phyloP scores from a whole-genome alignment of 2,329 filamentous ascomycete genomes.

The Fonsecaea erecta region DNA sequence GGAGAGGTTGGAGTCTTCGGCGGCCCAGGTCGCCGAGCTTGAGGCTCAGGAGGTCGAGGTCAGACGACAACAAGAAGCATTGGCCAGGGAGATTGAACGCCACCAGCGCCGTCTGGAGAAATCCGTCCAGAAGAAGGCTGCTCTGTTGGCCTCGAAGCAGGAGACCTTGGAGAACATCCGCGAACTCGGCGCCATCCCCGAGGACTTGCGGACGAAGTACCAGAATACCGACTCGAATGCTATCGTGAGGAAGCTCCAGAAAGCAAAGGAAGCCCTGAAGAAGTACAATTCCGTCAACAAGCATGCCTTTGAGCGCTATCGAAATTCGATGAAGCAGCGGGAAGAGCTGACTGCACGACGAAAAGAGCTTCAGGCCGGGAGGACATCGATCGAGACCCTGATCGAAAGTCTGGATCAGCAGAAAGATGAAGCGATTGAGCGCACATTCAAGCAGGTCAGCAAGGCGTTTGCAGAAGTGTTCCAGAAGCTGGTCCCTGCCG shows the following conservation, averaged over 20 bases:
- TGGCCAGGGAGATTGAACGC: conserved; percentile 77
- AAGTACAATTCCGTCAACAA: conserved; percentile 90
- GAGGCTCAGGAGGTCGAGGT: conserved; percentile 66
- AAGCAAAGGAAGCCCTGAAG: conserved; percentile 89
- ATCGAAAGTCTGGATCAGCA: conserved; percentile 90
- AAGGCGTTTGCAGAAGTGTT: conserved; percentile 92
- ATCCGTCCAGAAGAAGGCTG: conserved; percentile 83
- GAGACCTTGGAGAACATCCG: conserved; percentile 89
- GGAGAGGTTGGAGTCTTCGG: conserved; percentile 66
- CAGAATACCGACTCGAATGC: conserved; percentile 78
- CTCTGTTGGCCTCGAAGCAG: conserved; percentile 74
- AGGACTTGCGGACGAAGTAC: conserved; percentile 92
- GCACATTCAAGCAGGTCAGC: conserved; percentile 97
- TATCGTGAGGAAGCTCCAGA: conserved; percentile 76
- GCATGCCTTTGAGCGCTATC: conserved; percentile 99
- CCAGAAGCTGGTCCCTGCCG: conserved; percentile 90
- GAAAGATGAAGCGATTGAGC: conserved; percentile 97
- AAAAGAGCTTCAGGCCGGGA: conserved; percentile 83
- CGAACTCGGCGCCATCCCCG: conserved; percentile 87
- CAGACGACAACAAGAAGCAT: conserved; percentile 73
- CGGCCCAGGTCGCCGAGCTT: conserved; percentile 60
- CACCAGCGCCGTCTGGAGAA: conserved; percentile 91
- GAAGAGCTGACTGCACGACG: conserved; percentile 83
- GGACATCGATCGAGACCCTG: conserved; percentile 86
- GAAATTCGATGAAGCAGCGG: conserved; percentile 91